Conservation (phyloP, 495 filamentous ascomycete species). For the Hypomontagnella monticulosa region DNA sequence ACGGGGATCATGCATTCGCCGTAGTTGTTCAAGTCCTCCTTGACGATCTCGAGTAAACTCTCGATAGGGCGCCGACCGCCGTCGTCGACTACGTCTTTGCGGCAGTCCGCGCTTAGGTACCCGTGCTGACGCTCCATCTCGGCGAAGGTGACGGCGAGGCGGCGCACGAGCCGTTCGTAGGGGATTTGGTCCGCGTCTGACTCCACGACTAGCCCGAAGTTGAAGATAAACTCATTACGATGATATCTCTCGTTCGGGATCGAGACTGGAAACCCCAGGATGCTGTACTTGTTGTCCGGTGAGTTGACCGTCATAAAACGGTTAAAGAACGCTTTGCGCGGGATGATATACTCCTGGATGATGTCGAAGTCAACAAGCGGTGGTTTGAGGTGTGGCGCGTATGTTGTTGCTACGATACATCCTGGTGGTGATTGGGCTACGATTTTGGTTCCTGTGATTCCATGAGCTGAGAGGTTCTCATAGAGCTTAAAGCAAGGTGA, state of each 20-base stretch:
- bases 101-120: conserved; percentile 71
- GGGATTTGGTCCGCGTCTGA: conserved; percentile 67
- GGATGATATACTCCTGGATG: conserved; percentile 89
- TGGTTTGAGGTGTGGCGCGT: conserved; percentile 61
- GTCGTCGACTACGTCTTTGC: conserved; percentile 45
- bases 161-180: conserved; percentile 85
- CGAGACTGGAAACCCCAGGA: conserved; percentile 90
- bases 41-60: conserved; percentile 86
- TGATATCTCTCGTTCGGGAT: conserved; percentile 79
- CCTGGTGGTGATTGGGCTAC: conserved; percentile 77
- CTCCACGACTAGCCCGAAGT: conserved; percentile 85
- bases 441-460: conserved; percentile 74
- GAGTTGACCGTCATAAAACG: conserved; percentile 81
- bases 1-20: conserved; percentile 98
- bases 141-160: conserved; percentile 84
- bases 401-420: conserved; percentile 68
- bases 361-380: conserved; percentile 84
- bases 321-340: conserved; percentile 89
- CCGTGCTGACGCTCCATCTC: conserved; percentile 87
- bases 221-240: conserved; percentile 98
- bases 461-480: conserved; percentile 27
- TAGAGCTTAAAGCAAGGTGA: background rate
- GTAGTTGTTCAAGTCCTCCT: conserved; percentile 96
- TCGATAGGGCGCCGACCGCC: conserved; percentile 71
- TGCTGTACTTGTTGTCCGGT: conserved; percentile 75